These are phyloP conservation scores for Metschnikowia kunwiensis DNA, from an alignment of 805 yeast species.

Conservation along the genomic window DNA sequence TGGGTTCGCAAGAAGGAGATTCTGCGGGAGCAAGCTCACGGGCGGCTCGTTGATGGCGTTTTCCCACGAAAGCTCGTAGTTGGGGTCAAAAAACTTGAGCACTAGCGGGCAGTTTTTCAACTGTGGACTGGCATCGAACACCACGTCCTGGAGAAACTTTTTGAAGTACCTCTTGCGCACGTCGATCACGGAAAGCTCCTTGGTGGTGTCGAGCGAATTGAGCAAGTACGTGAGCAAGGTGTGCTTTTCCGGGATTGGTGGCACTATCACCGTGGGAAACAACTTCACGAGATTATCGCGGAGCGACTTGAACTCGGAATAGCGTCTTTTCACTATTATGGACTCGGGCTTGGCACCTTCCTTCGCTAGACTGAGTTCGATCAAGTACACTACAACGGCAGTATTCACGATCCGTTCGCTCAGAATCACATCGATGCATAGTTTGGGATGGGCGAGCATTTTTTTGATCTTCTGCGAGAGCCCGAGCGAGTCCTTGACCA, in stretches of 20 bases:
- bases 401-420: conserved; percentile 37
- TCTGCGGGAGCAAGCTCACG: conserved; percentile 43
- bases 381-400: conserved; percentile 37
- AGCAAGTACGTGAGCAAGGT: conserved; percentile 43
- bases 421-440: conserved; percentile 30
- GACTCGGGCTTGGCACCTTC: conserved; percentile 10
- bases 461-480: conserved; percentile 24
- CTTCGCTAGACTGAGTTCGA: conserved; percentile 22
- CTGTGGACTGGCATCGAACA: conserved; percentile 27
- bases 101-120: conserved; percentile 38
- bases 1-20: conserved; percentile 49
- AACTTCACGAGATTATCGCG: conserved; percentile 36
- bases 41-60: conserved; percentile 49
- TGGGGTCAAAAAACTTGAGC: conserved; percentile 50
- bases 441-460: conserved; percentile 26
- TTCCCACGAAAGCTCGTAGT: conserved; percentile 49
- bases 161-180: conserved; percentile 46
- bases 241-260: conserved; percentile 47
- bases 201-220: conserved; percentile 37
- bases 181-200: conserved; percentile 41
- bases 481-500: conserved; percentile 19
- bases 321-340: conserved; percentile 40
- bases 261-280: conserved; percentile 40
- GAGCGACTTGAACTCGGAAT: conserved; percentile 43
- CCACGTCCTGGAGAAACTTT: conserved; percentile 41